These are phyloP conservation scores for Scytalidium sp. DNA, from an alignment of 2,329 filamentous ascomycete species.

Conservation along the genomic window DNA sequence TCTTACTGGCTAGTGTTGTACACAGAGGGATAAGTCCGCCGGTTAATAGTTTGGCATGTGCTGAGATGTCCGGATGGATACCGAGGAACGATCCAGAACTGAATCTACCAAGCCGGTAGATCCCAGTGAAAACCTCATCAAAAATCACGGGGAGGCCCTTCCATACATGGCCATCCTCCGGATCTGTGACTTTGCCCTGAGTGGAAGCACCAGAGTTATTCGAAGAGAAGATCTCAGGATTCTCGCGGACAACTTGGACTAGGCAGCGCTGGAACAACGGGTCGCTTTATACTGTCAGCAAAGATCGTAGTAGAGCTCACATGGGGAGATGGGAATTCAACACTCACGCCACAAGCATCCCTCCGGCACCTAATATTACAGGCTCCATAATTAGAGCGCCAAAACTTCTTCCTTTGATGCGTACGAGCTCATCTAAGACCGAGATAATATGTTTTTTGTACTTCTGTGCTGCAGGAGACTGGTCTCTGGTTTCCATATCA, in stretches of 20 bases:
- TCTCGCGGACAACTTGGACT: conserved; percentile 61
- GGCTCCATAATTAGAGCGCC: conserved; percentile 80
- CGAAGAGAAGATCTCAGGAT: conserved; percentile 33
- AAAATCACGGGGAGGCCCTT: conserved; percentile 74
- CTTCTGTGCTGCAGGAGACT: conserved; percentile 38
- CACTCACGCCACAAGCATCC: conserved; percentile 75
- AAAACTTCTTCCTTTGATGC: conserved; percentile 59
- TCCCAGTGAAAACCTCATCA: conserved; percentile 84
- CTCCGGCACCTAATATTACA: conserved; percentile 75
- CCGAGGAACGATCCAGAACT: conserved; percentile 68
- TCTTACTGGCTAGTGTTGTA: conserved; percentile 70
- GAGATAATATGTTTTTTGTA: conserved; percentile 60
- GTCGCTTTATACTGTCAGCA: conserved; percentile 48
- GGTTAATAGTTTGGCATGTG: conserved; percentile 81
- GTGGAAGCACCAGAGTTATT: conserved; percentile 10
- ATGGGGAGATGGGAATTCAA: background rate
- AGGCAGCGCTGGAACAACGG: conserved; percentile 77
- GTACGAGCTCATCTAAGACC: conserved; percentile 50
- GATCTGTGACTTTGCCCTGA: background rate
- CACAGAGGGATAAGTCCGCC: conserved; percentile 77
- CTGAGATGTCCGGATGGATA: conserved; percentile 69
- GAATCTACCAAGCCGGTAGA: conserved; percentile 76
- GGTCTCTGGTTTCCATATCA: conserved; percentile 48
- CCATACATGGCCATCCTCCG: conserved; percentile 47
- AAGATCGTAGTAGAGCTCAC: background rate